Percentiles rank a stretch among this genome's conserved stretches.
Conservation (phyloP, 257 asterid genomes). For the Verbena officinalis region DNA sequence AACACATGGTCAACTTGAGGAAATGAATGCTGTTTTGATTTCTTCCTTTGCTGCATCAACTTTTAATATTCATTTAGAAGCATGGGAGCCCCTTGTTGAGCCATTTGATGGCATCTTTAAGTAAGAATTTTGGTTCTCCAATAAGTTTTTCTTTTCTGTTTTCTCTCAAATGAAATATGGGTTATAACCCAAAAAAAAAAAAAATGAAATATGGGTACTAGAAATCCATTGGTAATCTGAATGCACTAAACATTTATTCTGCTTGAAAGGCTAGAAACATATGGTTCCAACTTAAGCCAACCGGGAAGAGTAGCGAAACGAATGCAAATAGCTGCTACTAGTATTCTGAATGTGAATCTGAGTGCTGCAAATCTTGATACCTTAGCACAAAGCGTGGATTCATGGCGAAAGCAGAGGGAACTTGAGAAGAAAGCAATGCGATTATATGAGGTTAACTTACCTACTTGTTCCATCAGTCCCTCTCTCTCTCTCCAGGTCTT, state of each 20-base stretch:
- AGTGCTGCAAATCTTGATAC: constrained; percentile 89
- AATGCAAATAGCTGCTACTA: constrained; percentile 86
- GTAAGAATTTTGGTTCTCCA: constrained; percentile 45
- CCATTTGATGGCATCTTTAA: constrained; percentile 97
- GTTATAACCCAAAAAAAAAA: too few species aligned
- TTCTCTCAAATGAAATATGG: background rate
- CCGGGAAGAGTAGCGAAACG: constrained; percentile 70
- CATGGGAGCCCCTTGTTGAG: constrained; percentile 99
- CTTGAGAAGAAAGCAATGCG: constrained; percentile 86
- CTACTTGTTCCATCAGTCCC: background rate
- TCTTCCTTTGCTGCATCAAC: constrained; percentile 94
- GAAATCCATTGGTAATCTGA: constrained; percentile 25
- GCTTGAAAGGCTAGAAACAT: constrained; percentile 84
- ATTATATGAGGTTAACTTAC: constrained; percentile 58
- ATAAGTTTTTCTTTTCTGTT: constrained; percentile 15
- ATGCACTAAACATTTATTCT: constrained; percentile 32
- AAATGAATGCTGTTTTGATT: constrained; percentile 87
- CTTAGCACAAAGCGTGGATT: constrained; percentile 69
- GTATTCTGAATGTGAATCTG: constrained; percentile 76
- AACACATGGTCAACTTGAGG: constrained; percentile 87
- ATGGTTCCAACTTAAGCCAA: constrained; percentile 63
- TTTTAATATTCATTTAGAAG: constrained; percentile 84
- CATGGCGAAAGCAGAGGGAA: constrained; percentile 94
- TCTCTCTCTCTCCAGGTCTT: background rate
- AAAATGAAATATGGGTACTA: constrained; percentile 6